Conservation (phyloP, 768 basidiomycete species). For the Paxillus ammoniavirescens region DNA sequence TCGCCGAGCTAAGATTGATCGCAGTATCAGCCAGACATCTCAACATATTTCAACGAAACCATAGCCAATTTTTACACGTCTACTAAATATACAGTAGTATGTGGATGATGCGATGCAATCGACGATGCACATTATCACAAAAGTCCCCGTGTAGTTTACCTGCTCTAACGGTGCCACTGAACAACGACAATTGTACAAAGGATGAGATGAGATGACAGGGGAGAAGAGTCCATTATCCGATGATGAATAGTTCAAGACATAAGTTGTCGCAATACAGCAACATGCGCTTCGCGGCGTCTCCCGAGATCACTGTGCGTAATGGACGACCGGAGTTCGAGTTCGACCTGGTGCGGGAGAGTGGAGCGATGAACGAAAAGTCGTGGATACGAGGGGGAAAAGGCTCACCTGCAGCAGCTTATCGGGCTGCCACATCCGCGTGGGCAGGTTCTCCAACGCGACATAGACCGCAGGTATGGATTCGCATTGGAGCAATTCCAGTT, state of each 20-base stretch:
- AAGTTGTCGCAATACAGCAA: slow-evolving; percentile 42
- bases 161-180: slow-evolving; percentile 9
- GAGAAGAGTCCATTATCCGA: not conserved
- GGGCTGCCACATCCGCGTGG: slow-evolving; percentile 91
- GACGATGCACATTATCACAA: not conserved
- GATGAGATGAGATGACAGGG: not conserved
- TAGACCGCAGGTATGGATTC: slow-evolving; percentile 89
- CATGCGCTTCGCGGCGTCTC: slow-evolving; percentile 52
- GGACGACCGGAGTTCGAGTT: slow-evolving; percentile 52
- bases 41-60: too few species aligned
- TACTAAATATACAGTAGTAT: not conserved
- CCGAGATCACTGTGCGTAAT: slow-evolving; percentile 57
- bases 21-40: too few species aligned
- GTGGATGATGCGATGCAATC: slow-evolving; percentile 3
- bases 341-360: slow-evolving; percentile 37
- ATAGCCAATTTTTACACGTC: not conserved
- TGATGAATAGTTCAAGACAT: slow-evolving; percentile 25
- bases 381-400: not conserved
- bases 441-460: slow-evolving; percentile 83
- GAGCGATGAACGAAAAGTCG: not conserved
- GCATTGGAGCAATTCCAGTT: slow-evolving; percentile 79
- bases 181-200: not conserved
- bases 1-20: too few species aligned
- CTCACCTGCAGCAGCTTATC: slow-evolving; percentile 85
- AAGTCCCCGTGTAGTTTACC: slow-evolving; percentile 4